A percentile compares a stretch with the other conserved stretches of the same genome.
Conservation (phyloP, 1,284 basidiomycete species). For the Papiliotrema laurentii region DNA sequence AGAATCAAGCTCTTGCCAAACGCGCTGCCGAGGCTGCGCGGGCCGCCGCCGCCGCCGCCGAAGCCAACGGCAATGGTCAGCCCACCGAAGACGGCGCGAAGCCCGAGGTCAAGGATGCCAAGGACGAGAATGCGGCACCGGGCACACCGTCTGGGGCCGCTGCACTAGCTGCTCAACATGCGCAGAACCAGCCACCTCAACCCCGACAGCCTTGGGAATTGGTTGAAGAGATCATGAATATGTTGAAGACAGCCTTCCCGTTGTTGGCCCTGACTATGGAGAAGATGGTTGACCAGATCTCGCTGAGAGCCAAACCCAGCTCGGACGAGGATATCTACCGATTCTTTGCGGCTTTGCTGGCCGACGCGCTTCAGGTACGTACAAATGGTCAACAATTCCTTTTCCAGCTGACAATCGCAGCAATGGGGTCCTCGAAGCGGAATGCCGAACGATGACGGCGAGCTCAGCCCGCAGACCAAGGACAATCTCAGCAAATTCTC, state of each 20-base stretch:
- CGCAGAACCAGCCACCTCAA: slow-evolving; percentile 12
- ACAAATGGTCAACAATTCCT: not conserved
- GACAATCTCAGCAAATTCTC: slow-evolving; percentile 67
- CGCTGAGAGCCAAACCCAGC: slow-evolving; percentile 82
- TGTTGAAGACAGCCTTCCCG: slow-evolving; percentile 95
- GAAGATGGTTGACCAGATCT: slow-evolving; percentile 95
- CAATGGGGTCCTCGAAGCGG: slow-evolving; percentile 69
- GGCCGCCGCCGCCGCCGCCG: slow-evolving; percentile 51
- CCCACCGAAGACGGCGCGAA: slow-evolving; percentile 14
- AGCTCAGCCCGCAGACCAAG: slow-evolving; percentile 57
- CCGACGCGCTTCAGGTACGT: slow-evolving; percentile 55
- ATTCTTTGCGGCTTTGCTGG: slow-evolving; percentile 74
- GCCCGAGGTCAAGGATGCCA: slow-evolving; percentile 19
- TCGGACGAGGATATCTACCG: slow-evolving; percentile 95
- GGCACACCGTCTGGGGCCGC: slow-evolving; percentile 24
- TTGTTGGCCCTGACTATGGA: slow-evolving; percentile 92
- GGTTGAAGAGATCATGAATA: slow-evolving; percentile 90
- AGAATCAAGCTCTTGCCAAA: slow-evolving; percentile 16
- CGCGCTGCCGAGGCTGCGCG: slow-evolving; percentile 30
- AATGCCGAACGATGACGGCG: slow-evolving; percentile 69
- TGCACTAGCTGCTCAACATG: slow-evolving; percentile 37
- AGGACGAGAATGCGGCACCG: slow-evolving; percentile 8
- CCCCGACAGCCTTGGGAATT: slow-evolving; percentile 79
- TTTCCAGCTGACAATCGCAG: slow-evolving; percentile 41
- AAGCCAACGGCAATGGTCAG: slow-evolving; percentile 32